Base-by-base conservation (phyloP, 2,329 filamentous ascomycete genomes). In the Volutella citrinella region DNA sequence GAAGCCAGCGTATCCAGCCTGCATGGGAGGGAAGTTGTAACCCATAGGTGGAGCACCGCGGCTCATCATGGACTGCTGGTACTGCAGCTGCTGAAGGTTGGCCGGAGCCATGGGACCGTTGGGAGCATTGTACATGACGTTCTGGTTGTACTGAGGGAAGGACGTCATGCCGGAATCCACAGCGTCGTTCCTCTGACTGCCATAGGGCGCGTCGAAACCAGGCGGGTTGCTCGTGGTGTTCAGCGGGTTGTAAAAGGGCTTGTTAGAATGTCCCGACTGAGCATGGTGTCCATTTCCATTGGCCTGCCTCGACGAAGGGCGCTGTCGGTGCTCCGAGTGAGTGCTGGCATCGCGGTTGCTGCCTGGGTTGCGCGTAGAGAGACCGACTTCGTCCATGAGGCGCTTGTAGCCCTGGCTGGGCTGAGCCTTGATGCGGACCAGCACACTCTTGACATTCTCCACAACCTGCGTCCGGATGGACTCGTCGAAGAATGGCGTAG, bases 331-430 rank as follows among this genome's bases (percentile, higher is more conserved):
- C 36, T 69, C 69, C 22, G 62, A 55, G 14, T 64, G 60, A 37
- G 66, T 63, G 45, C 61, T 63, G 38, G 65, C 62, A 35, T 67
- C 70, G 25, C 70, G 66, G 33, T 56, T 61, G 22, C 63, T 59
- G 15, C 64, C 64, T 10, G 65, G 60, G 21, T 64, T 76, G 26
- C 80, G 68, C 18, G 80, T 84, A 6, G 91, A 94, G 22, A 98
- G 68, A 40, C 91, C 90, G 49, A 98, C 93, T 60, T 98, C 93
- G 54, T 98, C 93, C 93, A 98, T 98, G 40, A 98, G 69, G 33
- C 93, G 84, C 74, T 97, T 98, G 70, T 98, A 98, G 32, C 93
- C 93, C 65, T 97, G 93, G 43, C 83, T 85, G 12, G 93, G 88
- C 54, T 95, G 87, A 6, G 89, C 91, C 68, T 96, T 96, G 63